Conservation (phyloP, 2,329 filamentous ascomycete genomes). For the Orbilia javanica region DNA sequence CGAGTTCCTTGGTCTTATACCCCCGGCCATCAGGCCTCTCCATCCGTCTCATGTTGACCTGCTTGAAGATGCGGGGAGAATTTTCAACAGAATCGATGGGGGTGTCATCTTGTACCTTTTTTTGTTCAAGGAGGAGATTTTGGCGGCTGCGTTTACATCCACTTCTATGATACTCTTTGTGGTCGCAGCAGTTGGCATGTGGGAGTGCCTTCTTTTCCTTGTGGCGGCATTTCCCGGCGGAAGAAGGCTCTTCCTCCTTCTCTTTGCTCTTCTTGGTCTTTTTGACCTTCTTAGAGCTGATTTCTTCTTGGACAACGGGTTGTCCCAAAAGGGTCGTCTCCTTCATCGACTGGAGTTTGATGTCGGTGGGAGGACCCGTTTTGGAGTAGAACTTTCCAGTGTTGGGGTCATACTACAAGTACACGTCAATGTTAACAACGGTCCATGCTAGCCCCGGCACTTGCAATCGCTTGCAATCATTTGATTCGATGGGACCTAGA, state of each 20-base stretch:
- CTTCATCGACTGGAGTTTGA: not conserved
- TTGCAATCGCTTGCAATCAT: not conserved
- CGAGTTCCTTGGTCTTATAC: conserved; percentile 18
- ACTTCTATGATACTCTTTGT: not conserved
- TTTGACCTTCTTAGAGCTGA: not conserved
- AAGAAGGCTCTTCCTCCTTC: not conserved
- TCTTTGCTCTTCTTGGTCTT: not conserved
- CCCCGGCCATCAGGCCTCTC: conserved; percentile 1
- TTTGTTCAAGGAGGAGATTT: not conserved
- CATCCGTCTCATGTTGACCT: not conserved
- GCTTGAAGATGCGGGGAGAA: not conserved
- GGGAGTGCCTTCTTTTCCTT: not conserved
- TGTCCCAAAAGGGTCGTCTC: not conserved
- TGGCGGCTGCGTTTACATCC: not conserved
- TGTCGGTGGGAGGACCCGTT: not conserved
- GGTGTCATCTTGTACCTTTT: not conserved
- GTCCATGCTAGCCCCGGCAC: not conserved
- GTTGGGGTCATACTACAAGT: conserved; percentile 16
- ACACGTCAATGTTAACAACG: conserved; percentile 5
- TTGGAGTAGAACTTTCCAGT: conserved; percentile 7
- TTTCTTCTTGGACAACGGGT: not conserved
- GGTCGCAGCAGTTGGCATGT: not conserved
- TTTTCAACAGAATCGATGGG: not conserved
- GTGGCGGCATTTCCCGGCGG: not conserved
- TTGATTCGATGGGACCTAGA: not conserved